Evolutionary conservation across 2,329 filamentous ascomycete species (phyloP).

Genomic region (Botrytis byssoidea): DNA sequence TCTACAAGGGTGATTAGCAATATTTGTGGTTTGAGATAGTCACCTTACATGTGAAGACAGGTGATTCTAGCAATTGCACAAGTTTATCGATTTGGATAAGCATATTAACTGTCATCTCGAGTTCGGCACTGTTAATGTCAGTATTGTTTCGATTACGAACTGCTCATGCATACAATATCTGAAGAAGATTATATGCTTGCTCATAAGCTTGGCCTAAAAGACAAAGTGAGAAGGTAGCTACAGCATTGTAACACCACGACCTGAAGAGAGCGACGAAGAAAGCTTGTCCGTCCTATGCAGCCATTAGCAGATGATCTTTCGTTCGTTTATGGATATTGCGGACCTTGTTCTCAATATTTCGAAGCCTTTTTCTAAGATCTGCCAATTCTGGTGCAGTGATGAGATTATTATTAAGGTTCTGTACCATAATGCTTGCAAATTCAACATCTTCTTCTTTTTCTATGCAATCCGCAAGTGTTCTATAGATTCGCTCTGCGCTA

Average conservation of each 20-base stretch:
- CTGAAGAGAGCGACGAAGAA: slow-evolving; percentile 94
- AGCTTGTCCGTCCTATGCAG: slow-evolving; percentile 76
- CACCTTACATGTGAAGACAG: slow-evolving; percentile 90
- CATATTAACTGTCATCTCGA: slow-evolving; percentile 99
- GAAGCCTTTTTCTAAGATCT: slow-evolving; percentile 82
- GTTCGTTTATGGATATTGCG: background rate
- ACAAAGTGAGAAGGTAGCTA: slow-evolving; percentile 94
- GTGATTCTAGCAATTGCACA: slow-evolving; percentile 92
- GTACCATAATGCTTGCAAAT: slow-evolving; percentile 99
- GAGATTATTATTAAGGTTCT: slow-evolving; percentile 98
- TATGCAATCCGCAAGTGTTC: slow-evolving; percentile 91
- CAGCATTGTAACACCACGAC: slow-evolving; percentile 98
- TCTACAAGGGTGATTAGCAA: slow-evolving; percentile 52
- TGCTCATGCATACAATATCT: slow-evolving; percentile 70
- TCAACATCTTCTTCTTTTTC: slow-evolving; percentile 98
- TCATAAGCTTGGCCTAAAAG: slow-evolving; percentile 96
- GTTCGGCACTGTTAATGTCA: slow-evolving; percentile 66
- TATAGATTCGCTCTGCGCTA: slow-evolving; percentile 92
- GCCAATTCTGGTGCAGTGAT: slow-evolving; percentile 94
- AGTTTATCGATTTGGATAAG: slow-evolving; percentile 98
- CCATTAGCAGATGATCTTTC: slow-evolving; percentile 23
- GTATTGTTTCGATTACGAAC: slow-evolving; percentile 16
- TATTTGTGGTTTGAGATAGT: background rate
- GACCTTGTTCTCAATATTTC: slow-evolving; percentile 86
- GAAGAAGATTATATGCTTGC: slow-evolving; percentile 91